phyloP scores from a whole-genome alignment of 352 stramenopile genomes.

The Blastocystis hominis region DNA sequence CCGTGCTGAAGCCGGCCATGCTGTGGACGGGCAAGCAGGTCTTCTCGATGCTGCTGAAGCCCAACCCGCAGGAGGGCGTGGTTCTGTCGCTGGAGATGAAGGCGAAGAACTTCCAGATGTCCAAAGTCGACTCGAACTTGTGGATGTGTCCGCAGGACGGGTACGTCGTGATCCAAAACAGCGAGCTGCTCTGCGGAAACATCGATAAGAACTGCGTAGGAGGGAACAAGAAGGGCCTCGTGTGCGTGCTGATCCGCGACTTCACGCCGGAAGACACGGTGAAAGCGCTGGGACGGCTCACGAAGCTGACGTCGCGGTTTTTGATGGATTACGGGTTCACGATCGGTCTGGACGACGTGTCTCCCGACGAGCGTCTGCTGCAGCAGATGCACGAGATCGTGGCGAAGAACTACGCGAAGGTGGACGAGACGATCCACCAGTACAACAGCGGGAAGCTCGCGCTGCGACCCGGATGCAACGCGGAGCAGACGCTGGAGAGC shows the following conservation, averaged over 20 bases:
- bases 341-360: slow-evolving; percentile 99
- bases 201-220: slow-evolving; percentile 95
- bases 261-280: slow-evolving; percentile 80
- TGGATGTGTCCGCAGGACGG: slow-evolving; percentile 96
- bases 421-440: slow-evolving; percentile 62
- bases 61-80: slow-evolving; percentile 69
- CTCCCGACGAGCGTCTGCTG: slow-evolving; percentile 81
- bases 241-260: slow-evolving; percentile 93
- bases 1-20: slow-evolving; percentile 73
- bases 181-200: slow-evolving; percentile 91
- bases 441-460: slow-evolving; percentile 77
- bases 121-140: slow-evolving; percentile 46
- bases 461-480: slow-evolving; percentile 87
- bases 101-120: slow-evolving; percentile 58
- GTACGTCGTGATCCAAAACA: slow-evolving; percentile 88
- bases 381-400: slow-evolving; percentile 86
- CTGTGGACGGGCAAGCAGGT: slow-evolving; percentile 99
- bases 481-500: slow-evolving; percentile 92
- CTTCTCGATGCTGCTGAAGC: slow-evolving; percentile 74
- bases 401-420: slow-evolving; percentile 69
- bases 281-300: slow-evolving; percentile 90
- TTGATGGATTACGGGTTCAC: slow-evolving; percentile 93
- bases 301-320: slow-evolving; percentile 90
- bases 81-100: slow-evolving; percentile 63
- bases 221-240: slow-evolving; percentile 90